A percentile compares a stretch with the other conserved stretches of the same genome.
phyloP scores from a whole-genome alignment of 768 basidiomycete species.

The Mycena alexandri region DNA sequence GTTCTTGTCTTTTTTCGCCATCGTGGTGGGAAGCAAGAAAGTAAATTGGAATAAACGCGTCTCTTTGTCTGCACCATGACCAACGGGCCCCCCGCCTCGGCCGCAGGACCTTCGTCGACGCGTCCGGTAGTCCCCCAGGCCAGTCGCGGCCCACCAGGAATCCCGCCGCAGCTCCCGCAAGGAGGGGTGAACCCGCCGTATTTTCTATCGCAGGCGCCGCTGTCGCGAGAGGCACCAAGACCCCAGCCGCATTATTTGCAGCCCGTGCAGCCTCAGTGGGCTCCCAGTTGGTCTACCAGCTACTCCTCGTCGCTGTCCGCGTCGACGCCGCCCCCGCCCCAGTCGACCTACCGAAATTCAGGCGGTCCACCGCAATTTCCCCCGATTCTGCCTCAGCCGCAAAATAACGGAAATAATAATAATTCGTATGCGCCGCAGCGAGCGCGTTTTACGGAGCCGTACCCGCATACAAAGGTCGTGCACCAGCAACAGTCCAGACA shows the following conservation, averaged over 20 bases:
- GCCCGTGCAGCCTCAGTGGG: conserved; percentile 9
- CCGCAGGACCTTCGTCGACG: conserved; percentile 53
- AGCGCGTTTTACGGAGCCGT: conserved; percentile 31
- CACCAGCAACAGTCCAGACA: background rate
- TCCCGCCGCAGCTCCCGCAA: conserved; percentile 3
- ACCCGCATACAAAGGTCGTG: conserved; percentile 22
- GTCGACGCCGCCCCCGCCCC: background rate
- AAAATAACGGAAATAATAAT: background rate
- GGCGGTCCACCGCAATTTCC: conserved; percentile 2
- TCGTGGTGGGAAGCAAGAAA: conserved; percentile 42
- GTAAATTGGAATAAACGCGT: conserved; percentile 16
- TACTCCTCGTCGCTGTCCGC: conserved; percentile 13
- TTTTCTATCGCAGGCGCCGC: conserved; percentile 1
- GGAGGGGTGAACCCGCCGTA: background rate
- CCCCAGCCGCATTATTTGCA: conserved; percentile 1
- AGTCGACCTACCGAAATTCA: conserved; percentile 13
- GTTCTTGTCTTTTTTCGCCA: conserved; percentile 79
- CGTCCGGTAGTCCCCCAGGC: conserved; percentile 1
- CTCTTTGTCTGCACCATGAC: conserved; percentile 46
- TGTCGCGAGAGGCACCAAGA: conserved; percentile 2
- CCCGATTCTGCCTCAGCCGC: background rate
- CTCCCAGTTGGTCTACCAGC: conserved; percentile 3
- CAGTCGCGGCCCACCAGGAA: conserved; percentile 8
- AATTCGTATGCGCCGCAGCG: conserved; percentile 26
- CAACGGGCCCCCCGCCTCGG: conserved; percentile 55